These are phyloP conservation scores for Neonectria neomacrospora DNA, from an alignment of 2,329 filamentous ascomycete species.

Conservation along the genomic window DNA sequence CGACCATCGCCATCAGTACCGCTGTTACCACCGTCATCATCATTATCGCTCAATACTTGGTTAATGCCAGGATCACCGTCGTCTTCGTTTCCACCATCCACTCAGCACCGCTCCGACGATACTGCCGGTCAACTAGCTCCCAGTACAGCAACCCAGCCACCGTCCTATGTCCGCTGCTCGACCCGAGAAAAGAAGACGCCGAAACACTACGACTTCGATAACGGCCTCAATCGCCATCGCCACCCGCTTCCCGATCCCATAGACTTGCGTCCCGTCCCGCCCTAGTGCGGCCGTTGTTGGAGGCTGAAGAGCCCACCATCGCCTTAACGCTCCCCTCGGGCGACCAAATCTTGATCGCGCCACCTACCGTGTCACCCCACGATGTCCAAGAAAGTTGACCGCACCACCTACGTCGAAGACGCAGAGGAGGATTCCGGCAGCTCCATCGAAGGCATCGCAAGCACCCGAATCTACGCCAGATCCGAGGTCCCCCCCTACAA, in stretches of 20 bases:
- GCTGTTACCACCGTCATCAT: constrained; percentile 13
- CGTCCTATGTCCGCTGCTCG: constrained; percentile 40
- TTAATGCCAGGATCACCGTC: constrained; percentile 44
- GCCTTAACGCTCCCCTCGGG: constrained; percentile 36
- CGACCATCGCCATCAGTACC: constrained; percentile 29
- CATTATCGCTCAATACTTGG: constrained; percentile 29
- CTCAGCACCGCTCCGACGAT: constrained; percentile 33
- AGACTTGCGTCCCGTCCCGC: constrained; percentile 42
- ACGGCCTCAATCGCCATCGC: constrained; percentile 26
- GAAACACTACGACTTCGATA: constrained; percentile 38
- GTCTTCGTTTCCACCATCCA: constrained; percentile 36
- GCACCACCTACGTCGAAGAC: constrained; percentile 62
- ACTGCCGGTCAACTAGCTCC: constrained; percentile 27
- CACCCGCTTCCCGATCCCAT: constrained; percentile 37
- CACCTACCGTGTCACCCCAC: constrained; percentile 39
- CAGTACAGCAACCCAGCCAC: constrained; percentile 22
- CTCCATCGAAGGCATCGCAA: constrained; percentile 52
- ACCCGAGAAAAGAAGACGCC: constrained; percentile 39
- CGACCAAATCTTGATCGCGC: constrained; percentile 37
- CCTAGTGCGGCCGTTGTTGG: constrained; percentile 45
- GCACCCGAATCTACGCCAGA: constrained; percentile 58
- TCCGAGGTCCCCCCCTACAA: constrained; percentile 59
- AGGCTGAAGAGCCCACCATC: constrained; percentile 39
- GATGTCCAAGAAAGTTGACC: constrained; percentile 54
- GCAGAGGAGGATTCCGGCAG: constrained; percentile 63